Conservation (phyloP, 352 stramenopile species). For the Phytophthora podocarpi region DNA sequence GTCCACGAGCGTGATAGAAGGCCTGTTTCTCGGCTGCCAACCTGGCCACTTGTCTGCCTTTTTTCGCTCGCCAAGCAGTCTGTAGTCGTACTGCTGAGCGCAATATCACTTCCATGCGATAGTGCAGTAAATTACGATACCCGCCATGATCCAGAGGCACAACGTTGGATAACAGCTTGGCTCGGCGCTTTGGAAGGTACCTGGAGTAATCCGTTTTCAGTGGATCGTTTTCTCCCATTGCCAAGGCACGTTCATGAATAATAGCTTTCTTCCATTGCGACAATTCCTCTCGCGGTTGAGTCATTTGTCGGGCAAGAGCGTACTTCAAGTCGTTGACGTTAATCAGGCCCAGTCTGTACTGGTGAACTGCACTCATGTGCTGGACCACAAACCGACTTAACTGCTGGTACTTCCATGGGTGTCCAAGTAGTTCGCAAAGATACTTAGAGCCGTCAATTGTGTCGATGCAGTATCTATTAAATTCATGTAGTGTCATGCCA, state of each 20-base stretch:
- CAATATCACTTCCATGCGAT: slow-evolving; percentile 70
- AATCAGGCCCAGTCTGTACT: slow-evolving; percentile 89
- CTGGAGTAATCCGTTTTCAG: slow-evolving; percentile 94
- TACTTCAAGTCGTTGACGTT: slow-evolving; percentile 92
- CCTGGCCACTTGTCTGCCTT: slow-evolving; percentile 73
- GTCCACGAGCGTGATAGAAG: slow-evolving; percentile 88
- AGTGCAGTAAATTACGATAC: slow-evolving; percentile 86
- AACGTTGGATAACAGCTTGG: slow-evolving; percentile 83
- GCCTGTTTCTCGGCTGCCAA: slow-evolving; percentile 85
- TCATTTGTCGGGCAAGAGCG: slow-evolving; percentile 55
- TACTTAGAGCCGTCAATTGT: slow-evolving; percentile 70
- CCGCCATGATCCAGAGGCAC: slow-evolving; percentile 89
- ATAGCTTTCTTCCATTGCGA: slow-evolving; percentile 67
- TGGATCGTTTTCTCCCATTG: slow-evolving; percentile 92
- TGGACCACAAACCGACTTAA: slow-evolving; percentile 86
- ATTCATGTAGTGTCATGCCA: slow-evolving; percentile 85
- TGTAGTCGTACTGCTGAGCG: slow-evolving; percentile 84
- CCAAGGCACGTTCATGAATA: slow-evolving; percentile 89
- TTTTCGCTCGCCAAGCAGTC: slow-evolving; percentile 76
- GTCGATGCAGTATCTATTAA: slow-evolving; percentile 63
- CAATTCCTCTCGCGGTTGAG: slow-evolving; percentile 58
- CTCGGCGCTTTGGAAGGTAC: slow-evolving; percentile 78
- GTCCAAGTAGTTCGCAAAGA: slow-evolving; percentile 60
- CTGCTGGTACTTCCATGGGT: slow-evolving; percentile 78
- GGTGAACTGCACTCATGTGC: slow-evolving; percentile 83